phyloP scores from a whole-genome alignment of 331 rosid species.

The Erythrophleum ivorense region DNA sequence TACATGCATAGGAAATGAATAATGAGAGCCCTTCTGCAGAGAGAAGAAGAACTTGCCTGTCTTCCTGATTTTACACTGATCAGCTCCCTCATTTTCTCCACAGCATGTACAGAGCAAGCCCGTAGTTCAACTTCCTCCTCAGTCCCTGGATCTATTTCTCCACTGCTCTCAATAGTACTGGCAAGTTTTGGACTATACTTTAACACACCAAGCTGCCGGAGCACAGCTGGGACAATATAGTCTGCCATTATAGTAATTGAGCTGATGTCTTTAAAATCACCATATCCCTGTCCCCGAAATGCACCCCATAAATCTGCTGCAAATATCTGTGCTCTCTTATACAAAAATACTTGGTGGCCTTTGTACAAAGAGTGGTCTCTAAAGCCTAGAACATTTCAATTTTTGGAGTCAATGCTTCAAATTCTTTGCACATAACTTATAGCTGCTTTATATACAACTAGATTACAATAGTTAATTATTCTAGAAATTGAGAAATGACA shows the following conservation, averaged over 20 bases:
- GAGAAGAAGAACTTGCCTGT: conserved; percentile 55
- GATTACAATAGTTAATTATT: neutral
- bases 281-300: conserved; percentile 76
- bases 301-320: conserved; percentile 98
- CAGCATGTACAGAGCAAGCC: conserved; percentile 93
- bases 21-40: conserved; percentile 3
- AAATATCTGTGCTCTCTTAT: conserved; percentile 97
- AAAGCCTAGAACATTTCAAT: conserved; percentile 64
- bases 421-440: conserved; percentile 15
- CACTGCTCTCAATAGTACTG: conserved; percentile 65
- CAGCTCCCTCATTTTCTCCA: conserved; percentile 92
- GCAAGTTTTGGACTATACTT: conserved; percentile 77
- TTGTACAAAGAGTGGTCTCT: conserved; percentile 92
- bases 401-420: conserved; percentile 39
- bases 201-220: conserved; percentile 81
- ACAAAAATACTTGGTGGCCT: conserved; percentile 89
- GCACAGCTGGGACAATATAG: conserved; percentile 97
- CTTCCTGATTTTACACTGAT: conserved; percentile 75
- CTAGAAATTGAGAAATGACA: conserved; percentile 14
- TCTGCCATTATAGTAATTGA: conserved; percentile 96
- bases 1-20: neutral
- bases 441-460: conserved; percentile 22
- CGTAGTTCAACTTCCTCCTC: conserved; percentile 98
- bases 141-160: conserved; percentile 87
- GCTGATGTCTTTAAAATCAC: conserved; percentile 79